phyloP scores from a whole-genome alignment of 2,329 filamentous ascomycete genomes.

The Monosporascus sp. region DNA sequence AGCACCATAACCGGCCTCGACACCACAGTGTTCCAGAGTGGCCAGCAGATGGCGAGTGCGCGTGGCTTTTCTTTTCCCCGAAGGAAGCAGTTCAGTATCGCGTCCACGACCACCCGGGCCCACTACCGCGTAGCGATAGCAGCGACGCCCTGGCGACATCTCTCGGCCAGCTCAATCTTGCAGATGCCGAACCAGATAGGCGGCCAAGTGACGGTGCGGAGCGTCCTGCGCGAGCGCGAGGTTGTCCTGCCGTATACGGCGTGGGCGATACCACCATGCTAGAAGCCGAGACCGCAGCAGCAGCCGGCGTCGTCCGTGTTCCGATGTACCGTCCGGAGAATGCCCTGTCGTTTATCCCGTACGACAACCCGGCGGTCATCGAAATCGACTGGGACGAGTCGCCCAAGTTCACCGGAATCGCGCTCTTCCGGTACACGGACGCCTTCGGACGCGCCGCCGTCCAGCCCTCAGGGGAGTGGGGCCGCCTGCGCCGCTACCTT shows the following conservation, averaged over 20 bases:
- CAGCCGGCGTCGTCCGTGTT: slow-evolving; percentile 4
- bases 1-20: slow-evolving; percentile 3
- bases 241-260: not conserved
- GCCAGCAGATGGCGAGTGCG: slow-evolving; percentile 16
- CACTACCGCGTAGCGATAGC: not conserved
- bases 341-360: slow-evolving; percentile 9
- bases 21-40: slow-evolving; percentile 6
- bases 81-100: slow-evolving; percentile 9
- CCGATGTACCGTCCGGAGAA: slow-evolving; percentile 5
- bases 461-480: slow-evolving; percentile 6
- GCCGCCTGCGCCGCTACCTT: slow-evolving; percentile 8
- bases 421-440: slow-evolving; percentile 15
- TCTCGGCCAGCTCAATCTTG: no score
- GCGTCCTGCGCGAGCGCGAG: no score
- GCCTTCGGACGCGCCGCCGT: slow-evolving; percentile 10
- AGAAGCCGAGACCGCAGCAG: slow-evolving; percentile 1
- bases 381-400: slow-evolving; percentile 9
- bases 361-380: slow-evolving; percentile 10
- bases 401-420: slow-evolving; percentile 5
- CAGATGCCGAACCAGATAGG: no score
- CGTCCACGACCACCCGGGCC: not conserved
- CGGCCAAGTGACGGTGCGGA: not conserved
- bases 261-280: slow-evolving; percentile 12
- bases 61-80: slow-evolving; percentile 16
- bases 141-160: not conserved